These are phyloP conservation scores for Globisporangium camurandrum DNA, from an alignment of 352 stramenopile genomes.

Conservation along the genomic window DNA sequence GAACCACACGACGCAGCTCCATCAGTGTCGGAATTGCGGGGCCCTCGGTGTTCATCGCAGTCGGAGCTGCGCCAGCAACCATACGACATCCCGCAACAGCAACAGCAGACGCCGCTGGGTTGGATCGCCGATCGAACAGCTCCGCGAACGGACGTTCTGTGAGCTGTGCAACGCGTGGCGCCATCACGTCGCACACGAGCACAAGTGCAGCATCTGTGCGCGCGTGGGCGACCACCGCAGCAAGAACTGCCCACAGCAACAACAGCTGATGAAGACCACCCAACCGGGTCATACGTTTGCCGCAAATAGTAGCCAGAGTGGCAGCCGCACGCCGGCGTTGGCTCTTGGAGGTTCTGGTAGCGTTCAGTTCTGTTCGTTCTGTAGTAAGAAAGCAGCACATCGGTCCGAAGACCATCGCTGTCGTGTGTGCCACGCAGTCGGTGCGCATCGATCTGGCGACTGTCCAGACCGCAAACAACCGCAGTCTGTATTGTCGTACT, in stretches of 20 bases:
- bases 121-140: slow-evolving; percentile 28
- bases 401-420: slow-evolving; percentile 50
- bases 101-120: slow-evolving; percentile 26
- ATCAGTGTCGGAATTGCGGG: slow-evolving; percentile 52
- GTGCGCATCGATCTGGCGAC: slow-evolving; percentile 47
- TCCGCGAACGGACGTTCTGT: slow-evolving; percentile 44
- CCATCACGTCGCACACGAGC: slow-evolving; percentile 46
- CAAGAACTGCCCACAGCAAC: slow-evolving; percentile 54
- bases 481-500: slow-evolving; percentile 52
- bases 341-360: too few species aligned
- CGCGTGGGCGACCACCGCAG: slow-evolving; percentile 53
- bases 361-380: slow-evolving; percentile 64
- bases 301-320: slow-evolving; percentile 6
- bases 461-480: slow-evolving; percentile 30
- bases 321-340: slow-evolving; percentile 7
- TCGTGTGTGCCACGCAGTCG: slow-evolving; percentile 44
- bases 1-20: slow-evolving; percentile 45
- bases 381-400: slow-evolving; percentile 46
- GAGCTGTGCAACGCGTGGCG: slow-evolving; percentile 45
- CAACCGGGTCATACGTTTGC: too few species aligned
- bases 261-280: too few species aligned
- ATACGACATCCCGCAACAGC: too few species aligned
- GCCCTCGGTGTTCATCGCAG: slow-evolving; percentile 51
- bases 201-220: slow-evolving; percentile 61
- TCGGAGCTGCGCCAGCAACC: slow-evolving; percentile 23